phyloP scores from a whole-genome alignment of 495 filamentous ascomycete species.

The Penicillium steckii region DNA sequence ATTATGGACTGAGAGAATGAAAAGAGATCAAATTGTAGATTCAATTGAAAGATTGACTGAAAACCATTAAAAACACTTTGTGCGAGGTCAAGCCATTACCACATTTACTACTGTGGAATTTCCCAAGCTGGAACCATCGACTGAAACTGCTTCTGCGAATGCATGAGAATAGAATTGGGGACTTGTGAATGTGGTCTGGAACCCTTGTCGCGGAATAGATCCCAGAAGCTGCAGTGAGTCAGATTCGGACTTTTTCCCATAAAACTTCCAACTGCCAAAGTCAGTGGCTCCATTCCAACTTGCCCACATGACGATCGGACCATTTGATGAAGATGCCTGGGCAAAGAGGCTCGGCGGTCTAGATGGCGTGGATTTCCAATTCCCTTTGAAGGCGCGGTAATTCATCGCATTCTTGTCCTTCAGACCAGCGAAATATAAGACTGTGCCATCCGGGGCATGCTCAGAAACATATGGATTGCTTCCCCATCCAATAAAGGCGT shows the following conservation, averaged over 20 bases:
- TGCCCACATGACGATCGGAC: constrained; percentile 1
- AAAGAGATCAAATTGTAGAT: no score
- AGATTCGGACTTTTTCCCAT: neutral
- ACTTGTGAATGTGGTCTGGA: constrained; percentile 13
- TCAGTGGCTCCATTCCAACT: constrained; percentile 16
- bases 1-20: no score
- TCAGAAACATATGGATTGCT: constrained; percentile 46
- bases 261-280: constrained; percentile 1
- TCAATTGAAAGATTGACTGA: no score
- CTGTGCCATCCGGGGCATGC: constrained; percentile 40
- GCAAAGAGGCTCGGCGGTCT: constrained; percentile 1
- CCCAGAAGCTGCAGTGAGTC: constrained; percentile 1
- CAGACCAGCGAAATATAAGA: constrained; percentile 30
- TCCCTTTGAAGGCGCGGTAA: constrained; percentile 22
- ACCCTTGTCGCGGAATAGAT: constrained; percentile 1
- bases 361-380: constrained; percentile 13
- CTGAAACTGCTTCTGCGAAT: constrained; percentile 3
- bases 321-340: neutral
- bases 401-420: constrained; percentile 5
- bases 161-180: neutral
- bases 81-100: no score
- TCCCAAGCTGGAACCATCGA: neutral
- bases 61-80: no score
- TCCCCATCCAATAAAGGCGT: constrained; percentile 51
- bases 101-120: no score